A percentile compares a stretch with the other conserved stretches of the same genome.
Evolutionary conservation across 306 rosid species (phyloP).

Genomic region (Citrullus colocynthis): DNA sequence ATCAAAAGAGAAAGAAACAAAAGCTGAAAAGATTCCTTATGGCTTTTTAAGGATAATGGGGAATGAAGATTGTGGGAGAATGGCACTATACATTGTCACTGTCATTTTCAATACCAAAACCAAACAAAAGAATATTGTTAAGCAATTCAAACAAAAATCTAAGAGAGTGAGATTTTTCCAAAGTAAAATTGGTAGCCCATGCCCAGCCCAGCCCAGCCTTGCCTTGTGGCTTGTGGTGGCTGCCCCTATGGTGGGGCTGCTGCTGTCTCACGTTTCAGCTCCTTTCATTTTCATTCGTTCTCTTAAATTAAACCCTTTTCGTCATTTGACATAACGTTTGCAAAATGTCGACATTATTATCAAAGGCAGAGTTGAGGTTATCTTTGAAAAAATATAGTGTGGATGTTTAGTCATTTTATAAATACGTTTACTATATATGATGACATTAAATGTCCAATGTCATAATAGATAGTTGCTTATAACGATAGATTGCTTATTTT

Average conservation of each 20-base stretch:
- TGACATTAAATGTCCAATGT: too few relatives aligned
- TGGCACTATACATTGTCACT: neutral
- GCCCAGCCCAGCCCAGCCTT: neutral
- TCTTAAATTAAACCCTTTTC: neutral
- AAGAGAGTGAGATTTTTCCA: neutral
- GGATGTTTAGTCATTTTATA: too few relatives aligned
- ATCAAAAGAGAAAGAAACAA: too few relatives aligned
- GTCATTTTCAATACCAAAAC: neutral
- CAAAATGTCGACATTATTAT: neutral
- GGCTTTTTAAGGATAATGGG: neutral
- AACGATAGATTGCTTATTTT: too few relatives aligned
- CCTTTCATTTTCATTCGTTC: neutral
- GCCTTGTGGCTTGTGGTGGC: neutral
- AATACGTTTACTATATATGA: too few relatives aligned
- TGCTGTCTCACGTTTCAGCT: neutral
- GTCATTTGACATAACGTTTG: neutral
- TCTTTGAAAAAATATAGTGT: too few relatives aligned
- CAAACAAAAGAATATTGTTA: neutral
- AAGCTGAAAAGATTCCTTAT: neutral
- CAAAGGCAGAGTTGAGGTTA: too few relatives aligned
- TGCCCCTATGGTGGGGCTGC: neutral
- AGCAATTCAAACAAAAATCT: neutral
- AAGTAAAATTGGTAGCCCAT: neutral
- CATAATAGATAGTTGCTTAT: too few relatives aligned
- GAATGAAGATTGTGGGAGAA: neutral